phyloP scores from a whole-genome alignment of 495 filamentous ascomycete species.

The Aspergillus mulundensis region DNA sequence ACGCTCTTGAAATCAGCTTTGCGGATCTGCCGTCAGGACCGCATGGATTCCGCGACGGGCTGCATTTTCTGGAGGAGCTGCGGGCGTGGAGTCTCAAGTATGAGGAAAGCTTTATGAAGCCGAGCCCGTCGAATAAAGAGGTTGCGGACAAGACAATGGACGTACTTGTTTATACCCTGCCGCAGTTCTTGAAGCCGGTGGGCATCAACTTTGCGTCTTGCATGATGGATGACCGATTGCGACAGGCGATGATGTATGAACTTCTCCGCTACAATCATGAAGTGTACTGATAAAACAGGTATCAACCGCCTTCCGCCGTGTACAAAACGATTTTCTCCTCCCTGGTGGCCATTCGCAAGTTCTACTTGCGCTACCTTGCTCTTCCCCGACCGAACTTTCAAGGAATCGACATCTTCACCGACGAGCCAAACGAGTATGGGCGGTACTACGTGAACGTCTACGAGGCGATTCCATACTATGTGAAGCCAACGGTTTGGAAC shows the following conservation, averaged over 20 bases:
- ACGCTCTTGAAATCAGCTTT: conserved; percentile 56
- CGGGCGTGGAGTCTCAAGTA: conserved; percentile 51
- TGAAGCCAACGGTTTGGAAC: conserved; percentile 53
- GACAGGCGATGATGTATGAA: conserved; percentile 57
- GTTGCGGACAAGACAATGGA: conserved; percentile 54
- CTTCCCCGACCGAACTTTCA: conserved; percentile 51
- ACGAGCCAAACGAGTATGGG: conserved; percentile 47
- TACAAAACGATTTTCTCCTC: conserved; percentile 36
- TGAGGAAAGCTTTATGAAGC: conserved; percentile 55
- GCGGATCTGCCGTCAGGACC: conserved; percentile 28
- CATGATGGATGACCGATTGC: conserved; percentile 57
- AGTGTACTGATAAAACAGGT: conserved; percentile 27
- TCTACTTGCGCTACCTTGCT: conserved; percentile 49
- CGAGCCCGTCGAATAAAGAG: conserved; percentile 45
- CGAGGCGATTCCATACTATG: conserved; percentile 52
- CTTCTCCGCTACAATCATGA: background rate
- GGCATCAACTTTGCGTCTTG: conserved; percentile 46
- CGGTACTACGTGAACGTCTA: conserved; percentile 46
- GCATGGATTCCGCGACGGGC: conserved; percentile 50
- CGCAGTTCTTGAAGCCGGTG: conserved; percentile 42
- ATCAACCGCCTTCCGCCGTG: conserved; percentile 32
- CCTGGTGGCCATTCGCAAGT: conserved; percentile 41
- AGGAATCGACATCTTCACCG: conserved; percentile 38
- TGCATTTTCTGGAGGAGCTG: conserved; percentile 59
- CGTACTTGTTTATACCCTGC: conserved; percentile 54